phyloP scores from a whole-genome alignment of 2,329 filamentous ascomycete genomes.

The Cladosporium sp. region DNA sequence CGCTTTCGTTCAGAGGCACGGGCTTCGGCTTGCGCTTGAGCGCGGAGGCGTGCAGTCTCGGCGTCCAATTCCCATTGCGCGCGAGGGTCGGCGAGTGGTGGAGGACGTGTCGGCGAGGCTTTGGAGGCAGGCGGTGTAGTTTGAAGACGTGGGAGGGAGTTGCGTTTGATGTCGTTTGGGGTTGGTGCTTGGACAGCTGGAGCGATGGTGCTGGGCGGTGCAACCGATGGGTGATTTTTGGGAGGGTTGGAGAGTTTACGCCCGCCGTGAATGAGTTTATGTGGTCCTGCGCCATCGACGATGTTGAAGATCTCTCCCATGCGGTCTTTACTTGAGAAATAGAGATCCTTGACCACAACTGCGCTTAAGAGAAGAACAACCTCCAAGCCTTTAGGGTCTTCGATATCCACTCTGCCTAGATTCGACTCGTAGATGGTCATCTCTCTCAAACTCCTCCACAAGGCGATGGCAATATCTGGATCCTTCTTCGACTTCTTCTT shows the following conservation, averaged over 20 bases:
- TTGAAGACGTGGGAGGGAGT: conserved; percentile 24
- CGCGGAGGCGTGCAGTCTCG: conserved; percentile 45
- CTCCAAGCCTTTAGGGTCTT: conserved; percentile 90
- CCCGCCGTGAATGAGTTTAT: conserved; percentile 23
- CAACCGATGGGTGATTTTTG: conserved; percentile 12
- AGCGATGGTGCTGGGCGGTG: background rate
- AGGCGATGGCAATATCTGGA: conserved; percentile 89
- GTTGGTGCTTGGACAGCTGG: conserved; percentile 8
- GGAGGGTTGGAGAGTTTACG: conserved; percentile 25
- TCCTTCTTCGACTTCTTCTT: conserved; percentile 63
- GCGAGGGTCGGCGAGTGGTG: conserved; percentile 46
- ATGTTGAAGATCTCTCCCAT: conserved; percentile 77
- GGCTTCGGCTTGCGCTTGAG: conserved; percentile 39
- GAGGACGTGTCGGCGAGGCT: conserved; percentile 19
- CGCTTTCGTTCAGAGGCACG: conserved; percentile 46
- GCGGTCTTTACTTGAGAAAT: conserved; percentile 47
- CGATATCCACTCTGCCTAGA: conserved; percentile 80
- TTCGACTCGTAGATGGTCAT: conserved; percentile 93
- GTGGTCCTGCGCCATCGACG: conserved; percentile 38
- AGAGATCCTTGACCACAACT: conserved; percentile 58
- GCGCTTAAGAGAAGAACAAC: conserved; percentile 64
- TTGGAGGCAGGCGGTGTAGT: conserved; percentile 18
- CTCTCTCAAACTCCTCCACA: conserved; percentile 72
- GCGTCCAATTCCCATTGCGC: conserved; percentile 49
- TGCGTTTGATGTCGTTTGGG: conserved; percentile 20